Evolutionary conservation across 163 green algal genomes (phyloP).

Genomic region (Prototheca wickerhamii): DNA sequence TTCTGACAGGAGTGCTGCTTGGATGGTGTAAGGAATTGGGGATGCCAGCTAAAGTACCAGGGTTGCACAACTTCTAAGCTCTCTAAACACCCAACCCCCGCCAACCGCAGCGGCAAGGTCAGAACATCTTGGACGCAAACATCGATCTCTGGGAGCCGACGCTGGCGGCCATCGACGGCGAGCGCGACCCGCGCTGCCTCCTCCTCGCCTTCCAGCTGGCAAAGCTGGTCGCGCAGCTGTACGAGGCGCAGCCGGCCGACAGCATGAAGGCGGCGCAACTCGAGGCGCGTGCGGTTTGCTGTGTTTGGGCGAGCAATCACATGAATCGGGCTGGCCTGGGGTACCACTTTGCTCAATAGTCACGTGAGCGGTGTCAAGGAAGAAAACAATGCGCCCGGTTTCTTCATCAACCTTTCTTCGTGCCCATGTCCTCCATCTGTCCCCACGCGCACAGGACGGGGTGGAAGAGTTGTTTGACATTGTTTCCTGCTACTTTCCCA

Average conservation of each 20-base stretch:
- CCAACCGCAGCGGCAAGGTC: slow-evolving; percentile 11
- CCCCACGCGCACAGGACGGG: slow-evolving; percentile 1
- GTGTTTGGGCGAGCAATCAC: neutral
- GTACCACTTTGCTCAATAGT: too few species aligned
- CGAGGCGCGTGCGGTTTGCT: slow-evolving; percentile 4
- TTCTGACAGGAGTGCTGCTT: too few species aligned
- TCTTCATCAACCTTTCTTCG: neutral
- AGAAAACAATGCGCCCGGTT: too few species aligned
- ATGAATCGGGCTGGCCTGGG: too few species aligned
- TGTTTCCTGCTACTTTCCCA: slow-evolving; percentile 48
- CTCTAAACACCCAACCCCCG: too few species aligned
- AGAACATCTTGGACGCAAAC: slow-evolving; percentile 8
- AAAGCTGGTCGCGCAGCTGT: slow-evolving; percentile 30
- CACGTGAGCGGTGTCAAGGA: too few species aligned
- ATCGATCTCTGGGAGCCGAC: slow-evolving; percentile 44
- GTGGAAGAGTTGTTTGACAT: slow-evolving; percentile 43
- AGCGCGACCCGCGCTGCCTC: slow-evolving; percentile 87
- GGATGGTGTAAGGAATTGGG: too few species aligned
- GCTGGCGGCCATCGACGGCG: slow-evolving; percentile 65
- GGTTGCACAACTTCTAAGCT: too few species aligned
- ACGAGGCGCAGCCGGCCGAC: slow-evolving; percentile 21
- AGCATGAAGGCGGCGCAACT: slow-evolving; percentile 25
- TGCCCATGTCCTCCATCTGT: neutral
- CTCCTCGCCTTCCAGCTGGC: slow-evolving; percentile 55
- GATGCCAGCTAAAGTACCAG: too few species aligned